Percentiles rank a stretch among this genome's conserved stretches.
phyloP scores from a whole-genome alignment of 2,329 filamentous ascomycete genomes.

The Sporothrix brasiliensis region DNA sequence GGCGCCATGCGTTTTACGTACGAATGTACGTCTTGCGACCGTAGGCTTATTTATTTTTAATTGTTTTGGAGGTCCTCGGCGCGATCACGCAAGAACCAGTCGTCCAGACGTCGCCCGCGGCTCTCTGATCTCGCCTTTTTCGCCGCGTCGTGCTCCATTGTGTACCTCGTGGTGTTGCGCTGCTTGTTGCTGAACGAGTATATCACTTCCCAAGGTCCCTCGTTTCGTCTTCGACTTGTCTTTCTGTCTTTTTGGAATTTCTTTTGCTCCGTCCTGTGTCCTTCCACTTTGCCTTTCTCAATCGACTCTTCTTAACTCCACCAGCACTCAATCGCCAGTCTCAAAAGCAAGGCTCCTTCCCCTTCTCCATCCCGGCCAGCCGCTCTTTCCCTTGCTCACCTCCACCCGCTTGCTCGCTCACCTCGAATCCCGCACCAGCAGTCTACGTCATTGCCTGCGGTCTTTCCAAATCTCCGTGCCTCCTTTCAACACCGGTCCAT shows the following conservation, averaged over 20 bases:
- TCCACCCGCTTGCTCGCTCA: neutral
- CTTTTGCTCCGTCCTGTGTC: constrained; percentile 4
- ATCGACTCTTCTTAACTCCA: neutral
- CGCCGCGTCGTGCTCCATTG: neutral
- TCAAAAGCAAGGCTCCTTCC: neutral
- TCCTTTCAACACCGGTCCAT: neutral
- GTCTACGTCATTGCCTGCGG: constrained; percentile 19
- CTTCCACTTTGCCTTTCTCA: neutral
- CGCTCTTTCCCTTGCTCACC: constrained; percentile 15
- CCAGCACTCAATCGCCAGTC: neutral
- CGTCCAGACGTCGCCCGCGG: constrained; percentile 26
- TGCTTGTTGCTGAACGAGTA: neutral
- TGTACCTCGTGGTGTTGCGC: neutral
- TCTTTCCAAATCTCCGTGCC: neutral
- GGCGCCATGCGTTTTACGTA: constrained; percentile 15
- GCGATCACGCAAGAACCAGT: constrained; percentile 34
- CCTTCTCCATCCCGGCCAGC: neutral
- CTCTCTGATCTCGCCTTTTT: constrained; percentile 27
- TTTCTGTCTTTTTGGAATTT: neutral
- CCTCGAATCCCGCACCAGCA: constrained; percentile 7
- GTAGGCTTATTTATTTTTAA: constrained; percentile 1
- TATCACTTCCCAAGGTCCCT: constrained; percentile 22
- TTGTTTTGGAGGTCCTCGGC: neutral
- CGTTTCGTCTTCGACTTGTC: neutral
- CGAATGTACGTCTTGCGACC: too few species aligned